These are phyloP conservation scores for Diaporthe sp. DNA, from an alignment of 2,329 filamentous ascomycete genomes.

Conservation along the genomic window DNA sequence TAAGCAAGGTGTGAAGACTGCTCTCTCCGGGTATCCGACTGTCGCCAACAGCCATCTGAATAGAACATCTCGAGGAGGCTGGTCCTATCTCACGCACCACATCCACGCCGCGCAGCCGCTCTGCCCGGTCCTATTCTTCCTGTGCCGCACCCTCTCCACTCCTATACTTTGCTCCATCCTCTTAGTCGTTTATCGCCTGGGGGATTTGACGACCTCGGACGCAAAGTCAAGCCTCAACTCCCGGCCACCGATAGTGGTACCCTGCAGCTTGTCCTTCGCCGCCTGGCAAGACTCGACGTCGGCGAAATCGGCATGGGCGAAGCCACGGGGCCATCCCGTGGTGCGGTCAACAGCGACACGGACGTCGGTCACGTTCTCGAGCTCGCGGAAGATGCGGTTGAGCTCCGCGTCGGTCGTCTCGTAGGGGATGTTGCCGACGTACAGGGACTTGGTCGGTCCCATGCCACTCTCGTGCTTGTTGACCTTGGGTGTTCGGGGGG, in stretches of 20 bases:
- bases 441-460: constrained; percentile 61
- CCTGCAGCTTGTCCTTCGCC: constrained; percentile 68
- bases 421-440: constrained; percentile 88
- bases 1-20: neutral
- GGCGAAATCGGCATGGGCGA: constrained; percentile 85
- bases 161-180: neutral
- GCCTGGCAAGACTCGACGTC: constrained; percentile 74
- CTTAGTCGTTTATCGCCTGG: neutral
- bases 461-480: neutral
- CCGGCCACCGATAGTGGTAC: constrained; percentile 74
- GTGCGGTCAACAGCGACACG: constrained; percentile 85
- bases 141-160: neutral
- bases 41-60: neutral
- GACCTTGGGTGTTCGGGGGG: constrained; percentile 38
- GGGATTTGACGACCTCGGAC: constrained; percentile 37
- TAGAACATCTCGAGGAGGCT: neutral
- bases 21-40: neutral
- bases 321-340: constrained; percentile 85
- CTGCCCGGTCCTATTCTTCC: neutral
- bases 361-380: constrained; percentile 79
- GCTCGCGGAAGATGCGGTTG: constrained; percentile 79
- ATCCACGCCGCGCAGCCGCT: neutral
- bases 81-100: neutral
- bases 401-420: constrained; percentile 88
- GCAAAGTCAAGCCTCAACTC: constrained; percentile 76